Conservation (phyloP, 164 flowering plant species). For the Saururus chinensis region DNA sequence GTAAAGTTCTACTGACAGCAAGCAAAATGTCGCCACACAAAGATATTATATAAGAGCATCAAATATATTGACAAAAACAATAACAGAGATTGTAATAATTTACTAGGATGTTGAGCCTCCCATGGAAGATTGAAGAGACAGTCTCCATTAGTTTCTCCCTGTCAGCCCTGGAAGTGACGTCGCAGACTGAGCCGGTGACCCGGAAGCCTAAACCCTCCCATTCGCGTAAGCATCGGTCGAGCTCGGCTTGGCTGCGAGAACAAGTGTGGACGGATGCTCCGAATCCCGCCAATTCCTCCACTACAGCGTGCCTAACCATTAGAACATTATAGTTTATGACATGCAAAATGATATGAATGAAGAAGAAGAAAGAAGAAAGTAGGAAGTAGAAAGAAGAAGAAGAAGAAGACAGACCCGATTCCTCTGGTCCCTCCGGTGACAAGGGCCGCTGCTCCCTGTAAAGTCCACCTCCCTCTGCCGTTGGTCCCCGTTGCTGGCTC, state of each 20-base stretch:
- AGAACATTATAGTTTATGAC: background rate
- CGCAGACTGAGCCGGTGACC: slow-evolving; percentile 32
- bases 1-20: no score
- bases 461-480: slow-evolving; percentile 22
- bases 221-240: slow-evolving; percentile 20
- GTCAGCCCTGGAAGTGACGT: slow-evolving; percentile 15
- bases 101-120: slow-evolving; percentile 36
- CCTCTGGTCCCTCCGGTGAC: slow-evolving; percentile 45
- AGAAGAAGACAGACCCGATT: slow-evolving; percentile 23
- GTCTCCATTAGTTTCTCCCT: slow-evolving; percentile 21
- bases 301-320: slow-evolving; percentile 26
- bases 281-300: slow-evolving; percentile 33
- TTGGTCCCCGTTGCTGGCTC: background rate
- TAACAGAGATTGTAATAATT: background rate
- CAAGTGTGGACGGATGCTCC: slow-evolving; percentile 37
- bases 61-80: no score
- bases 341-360: background rate
- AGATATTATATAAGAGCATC: no score
- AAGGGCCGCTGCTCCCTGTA: slow-evolving; percentile 26
- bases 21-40: no score
- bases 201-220: slow-evolving; percentile 30
- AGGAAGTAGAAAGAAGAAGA: background rate
- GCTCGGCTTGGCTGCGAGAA: slow-evolving; percentile 24
- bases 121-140: slow-evolving; percentile 20
- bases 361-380: background rate